A percentile compares a stretch with the other conserved stretches of the same genome.
phyloP scores from a whole-genome alignment of 148 eudicot genomes.

The Chenopodium quinoa region DNA sequence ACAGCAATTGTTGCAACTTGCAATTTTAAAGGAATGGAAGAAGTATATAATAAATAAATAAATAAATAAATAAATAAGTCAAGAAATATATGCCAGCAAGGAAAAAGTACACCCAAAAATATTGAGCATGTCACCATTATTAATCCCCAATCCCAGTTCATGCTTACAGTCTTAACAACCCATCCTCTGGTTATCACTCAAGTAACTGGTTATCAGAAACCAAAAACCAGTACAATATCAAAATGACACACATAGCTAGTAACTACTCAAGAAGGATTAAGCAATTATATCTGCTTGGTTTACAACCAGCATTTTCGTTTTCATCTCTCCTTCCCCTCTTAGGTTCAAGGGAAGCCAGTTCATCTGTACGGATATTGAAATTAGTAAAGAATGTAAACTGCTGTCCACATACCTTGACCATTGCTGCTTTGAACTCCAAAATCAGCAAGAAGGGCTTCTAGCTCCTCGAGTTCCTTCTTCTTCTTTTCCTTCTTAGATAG shows the following conservation, averaged over 20 bases:
- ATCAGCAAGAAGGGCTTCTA: slow-evolving; percentile 90
- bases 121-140: neutral
- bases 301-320: neutral
- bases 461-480: slow-evolving; percentile 96
- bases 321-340: neutral
- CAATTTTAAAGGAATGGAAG: too few species aligned
- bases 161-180: neutral
- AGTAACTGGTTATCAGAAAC: neutral
- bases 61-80: too few species aligned
- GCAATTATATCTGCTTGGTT: neutral
- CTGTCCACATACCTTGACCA: slow-evolving; percentile 42
- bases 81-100: neutral
- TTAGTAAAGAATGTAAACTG: neutral
- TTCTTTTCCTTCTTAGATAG: slow-evolving; percentile 90
- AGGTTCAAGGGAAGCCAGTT: neutral
- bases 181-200: neutral
- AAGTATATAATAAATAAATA: too few species aligned
- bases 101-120: neutral
- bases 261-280: neutral
- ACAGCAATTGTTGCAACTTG: too few species aligned
- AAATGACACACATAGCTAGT: neutral
- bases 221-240: neutral
- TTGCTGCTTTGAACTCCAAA: slow-evolving; percentile 49
- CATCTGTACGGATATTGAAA: neutral
- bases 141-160: neutral